phyloP scores from a whole-genome alignment of 345 rosid species.

The Gossypium ekmanianum region DNA sequence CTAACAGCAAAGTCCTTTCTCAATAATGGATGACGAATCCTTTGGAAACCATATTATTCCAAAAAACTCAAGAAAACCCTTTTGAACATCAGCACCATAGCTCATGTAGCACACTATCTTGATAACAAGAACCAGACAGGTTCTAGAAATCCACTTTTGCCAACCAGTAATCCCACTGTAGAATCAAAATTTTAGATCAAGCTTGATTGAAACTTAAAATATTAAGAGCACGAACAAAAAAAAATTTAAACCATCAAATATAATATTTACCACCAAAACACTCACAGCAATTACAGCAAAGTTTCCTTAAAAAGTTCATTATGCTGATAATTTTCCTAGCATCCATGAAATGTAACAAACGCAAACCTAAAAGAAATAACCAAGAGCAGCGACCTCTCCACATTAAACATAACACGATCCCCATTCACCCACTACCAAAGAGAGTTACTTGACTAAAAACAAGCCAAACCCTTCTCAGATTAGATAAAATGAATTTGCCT shows the following conservation, averaged over 20 bases:
- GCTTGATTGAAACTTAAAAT: background rate
- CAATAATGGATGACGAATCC: conserved; percentile 15
- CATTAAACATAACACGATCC: background rate
- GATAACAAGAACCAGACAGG: conserved; percentile 5
- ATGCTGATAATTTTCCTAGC: conserved; percentile 1
- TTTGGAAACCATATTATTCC: conserved; percentile 17
- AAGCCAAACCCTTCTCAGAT: background rate
- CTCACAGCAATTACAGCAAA: background rate
- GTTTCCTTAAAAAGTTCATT: background rate
- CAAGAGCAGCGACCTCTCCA: background rate
- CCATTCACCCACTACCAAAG: background rate
- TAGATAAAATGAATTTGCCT: background rate
- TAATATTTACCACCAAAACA: background rate
- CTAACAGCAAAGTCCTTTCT: conserved; percentile 21
- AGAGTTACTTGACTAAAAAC: background rate
- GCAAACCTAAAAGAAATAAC: background rate
- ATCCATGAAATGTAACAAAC: background rate
- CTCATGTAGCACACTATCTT: conserved; percentile 6
- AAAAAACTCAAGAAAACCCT: conserved; percentile 15
- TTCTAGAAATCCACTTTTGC: conserved; percentile 8
- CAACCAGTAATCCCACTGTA: conserved; percentile 19
- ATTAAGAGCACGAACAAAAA: background rate
- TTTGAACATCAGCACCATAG: conserved; percentile 12
- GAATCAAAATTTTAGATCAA: conserved; percentile 8
- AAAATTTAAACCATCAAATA: background rate